These are phyloP conservation scores for Suillus bovinus DNA, from an alignment of 768 basidiomycete species.

Conservation along the genomic window DNA sequence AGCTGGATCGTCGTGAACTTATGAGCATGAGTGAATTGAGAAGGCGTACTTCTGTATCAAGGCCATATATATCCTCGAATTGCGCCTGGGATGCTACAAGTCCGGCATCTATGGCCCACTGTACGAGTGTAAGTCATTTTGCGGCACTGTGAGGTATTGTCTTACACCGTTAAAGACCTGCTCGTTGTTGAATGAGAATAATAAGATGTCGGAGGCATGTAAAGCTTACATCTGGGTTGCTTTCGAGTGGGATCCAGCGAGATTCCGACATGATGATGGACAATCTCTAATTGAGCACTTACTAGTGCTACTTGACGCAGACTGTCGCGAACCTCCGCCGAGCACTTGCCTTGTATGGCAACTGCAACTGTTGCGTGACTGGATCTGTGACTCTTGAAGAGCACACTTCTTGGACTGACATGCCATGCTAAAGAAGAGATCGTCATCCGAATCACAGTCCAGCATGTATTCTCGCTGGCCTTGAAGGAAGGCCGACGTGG, in stretches of 20 bases:
- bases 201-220: background rate
- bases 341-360: background rate
- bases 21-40: background rate
- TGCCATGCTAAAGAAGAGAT: too few relatives aligned
- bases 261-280: constrained; percentile 22
- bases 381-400: background rate
- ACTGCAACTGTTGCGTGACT: background rate
- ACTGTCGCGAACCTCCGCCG: too few relatives aligned
- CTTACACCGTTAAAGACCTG: constrained; percentile 36
- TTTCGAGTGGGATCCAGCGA: constrained; percentile 81
- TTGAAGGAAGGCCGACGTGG: background rate
- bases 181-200: constrained; percentile 9
- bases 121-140: background rate
- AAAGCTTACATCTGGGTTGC: constrained; percentile 56
- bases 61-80: constrained; percentile 73
- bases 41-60: constrained; percentile 60
- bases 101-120: constrained; percentile 77
- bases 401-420: background rate
- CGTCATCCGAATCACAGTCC: background rate
- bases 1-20: constrained; percentile 36
- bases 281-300: too few relatives aligned
- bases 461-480: background rate
- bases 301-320: too few relatives aligned
- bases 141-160: background rate
- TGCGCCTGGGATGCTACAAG: constrained; percentile 47